Percentiles rank a stretch among this genome's conserved stretches.
Conservation (phyloP, 2,329 filamentous ascomycete species). For the Cephalotrichum gorgonifer region DNA sequence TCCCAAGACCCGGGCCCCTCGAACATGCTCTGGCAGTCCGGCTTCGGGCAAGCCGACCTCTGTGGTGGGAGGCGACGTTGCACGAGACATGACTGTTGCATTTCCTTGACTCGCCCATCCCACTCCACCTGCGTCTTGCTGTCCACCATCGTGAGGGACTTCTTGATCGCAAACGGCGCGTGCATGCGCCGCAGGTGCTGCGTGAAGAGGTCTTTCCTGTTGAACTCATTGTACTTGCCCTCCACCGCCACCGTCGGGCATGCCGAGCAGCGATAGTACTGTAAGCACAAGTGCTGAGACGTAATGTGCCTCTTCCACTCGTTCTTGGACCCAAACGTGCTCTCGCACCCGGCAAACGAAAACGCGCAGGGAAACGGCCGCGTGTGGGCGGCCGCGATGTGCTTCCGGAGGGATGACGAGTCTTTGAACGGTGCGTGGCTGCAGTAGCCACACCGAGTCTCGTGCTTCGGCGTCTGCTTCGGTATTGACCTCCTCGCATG, state of each 20-base stretch:
- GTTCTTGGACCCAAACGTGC: constrained; percentile 85
- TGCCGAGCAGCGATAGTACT: constrained; percentile 53
- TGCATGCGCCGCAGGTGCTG: constrained; percentile 96
- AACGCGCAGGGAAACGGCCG: constrained; percentile 79
- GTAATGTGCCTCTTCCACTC: constrained; percentile 95
- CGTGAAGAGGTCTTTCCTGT: constrained; percentile 90
- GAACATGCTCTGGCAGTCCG: constrained; percentile 63
- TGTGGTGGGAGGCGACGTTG: constrained; percentile 59
- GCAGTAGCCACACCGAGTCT: constrained; percentile 51
- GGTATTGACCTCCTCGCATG: constrained; percentile 33
- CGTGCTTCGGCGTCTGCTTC: constrained; percentile 41
- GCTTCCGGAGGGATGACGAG: constrained; percentile 54
- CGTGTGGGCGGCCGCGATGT: constrained; percentile 58
- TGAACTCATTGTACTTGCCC: constrained; percentile 63
- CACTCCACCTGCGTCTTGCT: constrained; percentile 50
- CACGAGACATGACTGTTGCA: constrained; percentile 66
- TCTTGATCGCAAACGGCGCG: constrained; percentile 55
- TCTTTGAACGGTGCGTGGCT: constrained; percentile 58
- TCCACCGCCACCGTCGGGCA: constrained; percentile 44
- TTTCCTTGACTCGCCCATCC: constrained; percentile 56
- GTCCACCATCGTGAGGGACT: constrained; percentile 45
- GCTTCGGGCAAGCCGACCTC: constrained; percentile 58
- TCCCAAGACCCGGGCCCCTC: constrained; percentile 71
- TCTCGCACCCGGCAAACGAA: constrained; percentile 69
- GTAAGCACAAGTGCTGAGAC: constrained; percentile 73